phyloP scores from a whole-genome alignment of 768 basidiomycete genomes.

The Podaxis sp. region DNA sequence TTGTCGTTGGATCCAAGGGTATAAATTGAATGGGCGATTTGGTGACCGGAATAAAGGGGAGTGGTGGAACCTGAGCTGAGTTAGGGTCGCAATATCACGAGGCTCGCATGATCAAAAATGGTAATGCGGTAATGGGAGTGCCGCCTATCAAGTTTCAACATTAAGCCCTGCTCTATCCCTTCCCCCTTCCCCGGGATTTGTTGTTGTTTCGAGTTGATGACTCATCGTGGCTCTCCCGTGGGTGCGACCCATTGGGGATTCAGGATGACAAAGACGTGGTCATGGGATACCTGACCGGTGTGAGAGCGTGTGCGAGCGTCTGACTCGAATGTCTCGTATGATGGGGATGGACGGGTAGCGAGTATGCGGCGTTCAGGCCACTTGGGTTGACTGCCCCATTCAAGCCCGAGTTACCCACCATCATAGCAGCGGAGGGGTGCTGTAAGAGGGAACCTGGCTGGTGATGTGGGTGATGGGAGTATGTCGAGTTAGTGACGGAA shows the following conservation, averaged over 20 bases:
- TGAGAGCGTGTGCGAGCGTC: conserved; percentile 38
- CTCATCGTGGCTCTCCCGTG: neutral
- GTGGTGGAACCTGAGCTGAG: neutral
- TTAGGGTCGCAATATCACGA: conserved; percentile 6
- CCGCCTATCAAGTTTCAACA: conserved; percentile 9
- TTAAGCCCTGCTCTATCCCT: conserved; percentile 4
- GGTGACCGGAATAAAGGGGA: neutral
- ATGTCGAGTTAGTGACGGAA: neutral
- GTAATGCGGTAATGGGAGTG: conserved; percentile 1
- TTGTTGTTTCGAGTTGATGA: conserved; percentile 10
- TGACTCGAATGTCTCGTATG: conserved; percentile 28
- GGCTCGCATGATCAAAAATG: conserved; percentile 8
- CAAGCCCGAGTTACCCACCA: neutral
- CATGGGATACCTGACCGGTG: conserved; percentile 29
- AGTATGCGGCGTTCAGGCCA: conserved; percentile 13
- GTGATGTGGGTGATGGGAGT: conserved; percentile 16
- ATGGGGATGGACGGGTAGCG: conserved; percentile 20
- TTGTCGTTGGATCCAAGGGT: neutral
- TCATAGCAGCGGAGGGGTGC: neutral
- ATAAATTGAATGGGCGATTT: neutral
- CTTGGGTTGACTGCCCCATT: neutral
- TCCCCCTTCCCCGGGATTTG: neutral
- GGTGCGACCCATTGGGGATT: neutral
- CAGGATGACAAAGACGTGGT: conserved; percentile 15
- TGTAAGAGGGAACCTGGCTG: neutral